A percentile compares a stretch with the other conserved stretches of the same genome.
phyloP scores from a whole-genome alignment of 108 stramenopile species.

The Ochromonas danica region DNA sequence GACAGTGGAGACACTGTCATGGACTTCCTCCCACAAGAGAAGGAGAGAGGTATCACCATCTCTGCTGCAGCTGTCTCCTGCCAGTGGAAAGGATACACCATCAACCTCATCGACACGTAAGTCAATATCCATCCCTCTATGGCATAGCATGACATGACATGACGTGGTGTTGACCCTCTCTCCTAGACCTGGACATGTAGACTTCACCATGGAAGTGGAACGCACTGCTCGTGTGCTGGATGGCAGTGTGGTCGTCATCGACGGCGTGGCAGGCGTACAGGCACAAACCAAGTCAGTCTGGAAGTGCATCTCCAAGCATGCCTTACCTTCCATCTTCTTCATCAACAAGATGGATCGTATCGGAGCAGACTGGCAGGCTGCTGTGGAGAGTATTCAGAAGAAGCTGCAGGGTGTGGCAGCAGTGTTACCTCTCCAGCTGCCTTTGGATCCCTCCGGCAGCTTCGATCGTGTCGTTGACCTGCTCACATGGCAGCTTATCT shows the following conservation, averaged over 20 bases:
- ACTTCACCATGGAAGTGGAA: slow-evolving; percentile 34
- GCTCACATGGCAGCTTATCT: neutral
- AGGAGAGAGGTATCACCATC: slow-evolving; percentile 52
- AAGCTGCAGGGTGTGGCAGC: neutral
- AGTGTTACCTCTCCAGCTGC: slow-evolving; percentile 4
- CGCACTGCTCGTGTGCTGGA: slow-evolving; percentile 3
- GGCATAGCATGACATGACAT: too few relatives aligned
- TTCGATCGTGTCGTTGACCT: slow-evolving; percentile 20
- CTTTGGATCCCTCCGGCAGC: neutral
- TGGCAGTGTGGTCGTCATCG: slow-evolving; percentile 7
- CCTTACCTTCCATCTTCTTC: neutral
- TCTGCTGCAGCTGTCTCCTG: slow-evolving; percentile 25
- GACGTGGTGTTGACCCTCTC: neutral
- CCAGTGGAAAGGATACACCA: slow-evolving; percentile 18
- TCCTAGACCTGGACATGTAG: slow-evolving; percentile 27
- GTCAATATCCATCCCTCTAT: neutral
- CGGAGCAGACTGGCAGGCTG: neutral
- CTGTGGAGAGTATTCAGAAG: neutral
- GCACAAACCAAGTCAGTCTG: slow-evolving; percentile 22
- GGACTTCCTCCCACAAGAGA: slow-evolving; percentile 94
- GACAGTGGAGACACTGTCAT: slow-evolving; percentile 94
- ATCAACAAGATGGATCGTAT: slow-evolving; percentile 34
- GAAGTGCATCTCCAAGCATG: neutral
- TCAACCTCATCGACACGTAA: slow-evolving; percentile 33
- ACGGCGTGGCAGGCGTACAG: slow-evolving; percentile 23